A percentile compares a stretch with the other conserved stretches of the same genome.
phyloP scores from a whole-genome alignment of 345 rosid genomes.

The Aethionema arabicum region DNA sequence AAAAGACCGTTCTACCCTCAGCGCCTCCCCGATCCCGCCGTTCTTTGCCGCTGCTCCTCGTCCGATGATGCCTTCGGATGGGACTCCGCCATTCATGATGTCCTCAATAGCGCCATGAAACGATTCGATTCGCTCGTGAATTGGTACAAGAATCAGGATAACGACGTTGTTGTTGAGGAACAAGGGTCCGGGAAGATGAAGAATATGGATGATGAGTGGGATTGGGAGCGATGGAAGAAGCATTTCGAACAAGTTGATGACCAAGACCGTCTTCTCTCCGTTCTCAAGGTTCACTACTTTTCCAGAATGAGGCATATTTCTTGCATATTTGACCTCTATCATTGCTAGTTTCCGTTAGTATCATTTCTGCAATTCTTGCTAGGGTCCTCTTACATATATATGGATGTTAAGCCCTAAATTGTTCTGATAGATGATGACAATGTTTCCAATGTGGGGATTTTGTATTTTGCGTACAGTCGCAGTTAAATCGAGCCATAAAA shows the following conservation, averaged over 20 bases:
- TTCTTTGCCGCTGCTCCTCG: constrained; percentile 51
- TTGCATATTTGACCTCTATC: background rate
- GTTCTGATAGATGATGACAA: background rate
- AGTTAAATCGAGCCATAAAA: constrained; percentile 52
- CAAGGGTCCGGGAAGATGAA: constrained; percentile 8
- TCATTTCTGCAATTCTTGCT: background rate
- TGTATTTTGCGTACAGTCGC: constrained; percentile 48
- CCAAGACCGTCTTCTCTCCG: constrained; percentile 70
- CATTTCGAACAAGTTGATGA: constrained; percentile 79
- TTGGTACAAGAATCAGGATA: constrained; percentile 31
- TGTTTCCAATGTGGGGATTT: background rate
- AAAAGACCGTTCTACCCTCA: constrained; percentile 45
- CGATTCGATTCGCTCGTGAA: constrained; percentile 54
- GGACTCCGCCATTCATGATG: constrained; percentile 59
- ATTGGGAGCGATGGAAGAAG: constrained; percentile 87
- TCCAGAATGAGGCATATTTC: background rate
- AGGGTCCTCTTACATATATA: background rate
- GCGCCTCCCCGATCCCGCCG: constrained; percentile 37
- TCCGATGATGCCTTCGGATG: constrained; percentile 44
- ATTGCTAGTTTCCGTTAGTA: no score
- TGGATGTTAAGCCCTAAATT: background rate
- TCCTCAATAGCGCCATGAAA: constrained; percentile 49
- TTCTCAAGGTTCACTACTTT: constrained; percentile 56
- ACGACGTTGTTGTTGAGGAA: constrained; percentile 16
- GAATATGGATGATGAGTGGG: constrained; percentile 51